Evolutionary conservation across 2,329 filamentous ascomycete species (phyloP), one percentile per base, ranked within the genome.

Genomic region (Colletotrichum sp.): DNA sequence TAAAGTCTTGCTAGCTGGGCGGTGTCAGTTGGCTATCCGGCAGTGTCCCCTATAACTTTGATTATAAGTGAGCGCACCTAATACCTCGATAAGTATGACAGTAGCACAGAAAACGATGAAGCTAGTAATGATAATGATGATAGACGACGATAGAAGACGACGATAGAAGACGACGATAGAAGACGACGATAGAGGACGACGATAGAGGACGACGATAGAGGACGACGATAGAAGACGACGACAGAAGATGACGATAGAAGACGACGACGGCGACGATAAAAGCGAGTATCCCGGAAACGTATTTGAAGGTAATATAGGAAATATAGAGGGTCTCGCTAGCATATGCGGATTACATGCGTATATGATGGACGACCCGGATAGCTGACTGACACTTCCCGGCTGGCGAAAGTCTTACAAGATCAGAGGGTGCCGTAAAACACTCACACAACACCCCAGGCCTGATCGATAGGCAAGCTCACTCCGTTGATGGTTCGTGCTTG

Each of bases 401-500:
- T 44, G 18, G 16, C 36, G 16, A 44, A 18, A 44, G 36, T 44
- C 36, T 44, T 21, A 30, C 24, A n/a, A 21, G 12, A 16, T 13
- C 5, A 18, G 28, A 21, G 28, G 28, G 30, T 32, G 26, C 30
- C 28, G 28, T 16, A 28, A 10, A 52, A 8, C 18, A 30, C 13
- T 76, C 63, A 85, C 24, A 85, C 80, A 21, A 81, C 81, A 12
- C 81, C 81, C 84, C 84, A 85, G 1, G 82, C 84, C 62, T 82
- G 82, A 68, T 85, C 84, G 5, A 86, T 81, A 0, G 84, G 84
- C 71, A 86, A 59, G 6, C 81, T 79, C 12, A 83, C 80, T 8
- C 84, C 84, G 52, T 83, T 86, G 73, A 86, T 82, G 5, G 81
- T 81, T 52, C 78, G 79, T 6, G 85, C 81, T 68, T 87, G 77